A percentile compares a stretch with the other conserved stretches of the same genome.
These are phyloP conservation scores for Saccharomycopsis schoenii DNA, from an alignment of 805 yeast species.

Conservation along the genomic window DNA sequence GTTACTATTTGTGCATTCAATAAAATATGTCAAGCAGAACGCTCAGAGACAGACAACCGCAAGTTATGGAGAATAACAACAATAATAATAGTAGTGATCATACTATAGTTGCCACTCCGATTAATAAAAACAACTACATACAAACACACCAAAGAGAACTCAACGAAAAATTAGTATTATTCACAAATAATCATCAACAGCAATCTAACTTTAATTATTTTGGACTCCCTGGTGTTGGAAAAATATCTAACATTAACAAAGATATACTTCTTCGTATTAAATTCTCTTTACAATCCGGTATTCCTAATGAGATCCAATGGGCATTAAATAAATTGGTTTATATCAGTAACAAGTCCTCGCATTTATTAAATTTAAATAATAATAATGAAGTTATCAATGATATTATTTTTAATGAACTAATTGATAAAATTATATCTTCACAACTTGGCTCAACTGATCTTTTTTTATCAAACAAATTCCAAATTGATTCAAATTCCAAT, in stretches of 20 bases:
- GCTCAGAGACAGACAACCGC: neutral
- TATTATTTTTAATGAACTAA: constrained; percentile 7
- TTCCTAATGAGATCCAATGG: constrained; percentile 14
- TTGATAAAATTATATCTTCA: constrained; percentile 3
- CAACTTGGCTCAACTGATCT: neutral
- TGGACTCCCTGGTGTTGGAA: constrained; percentile 17
- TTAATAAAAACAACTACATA: constrained; percentile 14
- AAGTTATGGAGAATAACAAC: neutral
- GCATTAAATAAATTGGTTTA: constrained; percentile 13
- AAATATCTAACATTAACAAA: constrained; percentile 1
- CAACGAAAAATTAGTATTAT: neutral
- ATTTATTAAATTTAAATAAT: constrained; percentile 6
- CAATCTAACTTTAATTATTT: constrained; percentile 10
- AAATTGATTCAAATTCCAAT: constrained; percentile 1
- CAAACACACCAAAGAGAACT: constrained; percentile 12
- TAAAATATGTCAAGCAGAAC: neutral
- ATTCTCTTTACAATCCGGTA: constrained; percentile 7
- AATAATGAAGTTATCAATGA: neutral
- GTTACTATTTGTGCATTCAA: neutral
- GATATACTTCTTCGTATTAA: constrained; percentile 7
- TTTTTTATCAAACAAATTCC: constrained; percentile 8
- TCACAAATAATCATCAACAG: neutral
- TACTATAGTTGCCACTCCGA: constrained; percentile 5
- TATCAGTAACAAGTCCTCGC: constrained; percentile 7
- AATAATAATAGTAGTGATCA: neutral